phyloP scores from a whole-genome alignment of 2,329 filamentous ascomycete genomes.

The Laburnicola sp. region DNA sequence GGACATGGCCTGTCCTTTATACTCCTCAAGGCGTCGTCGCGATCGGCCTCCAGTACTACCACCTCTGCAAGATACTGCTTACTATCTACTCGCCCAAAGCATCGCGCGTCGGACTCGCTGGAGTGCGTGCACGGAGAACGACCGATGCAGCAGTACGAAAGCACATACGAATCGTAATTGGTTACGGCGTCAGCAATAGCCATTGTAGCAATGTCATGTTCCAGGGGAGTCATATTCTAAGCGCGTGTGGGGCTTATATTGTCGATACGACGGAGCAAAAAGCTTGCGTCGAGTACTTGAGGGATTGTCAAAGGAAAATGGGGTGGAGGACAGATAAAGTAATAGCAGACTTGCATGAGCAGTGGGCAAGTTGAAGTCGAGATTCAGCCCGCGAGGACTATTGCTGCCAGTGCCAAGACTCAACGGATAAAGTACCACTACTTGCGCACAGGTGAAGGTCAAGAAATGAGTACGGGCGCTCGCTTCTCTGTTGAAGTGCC shows the following conservation, averaged over 20 bases:
- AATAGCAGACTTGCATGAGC: constrained; percentile 26
- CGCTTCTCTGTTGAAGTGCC: too few relatives aligned
- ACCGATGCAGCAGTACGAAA: constrained; percentile 32
- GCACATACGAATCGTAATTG: constrained; percentile 35
- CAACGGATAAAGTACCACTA: too few relatives aligned
- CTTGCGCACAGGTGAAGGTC: too few relatives aligned
- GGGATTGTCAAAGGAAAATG: constrained; percentile 25
- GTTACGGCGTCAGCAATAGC: constrained; percentile 32
- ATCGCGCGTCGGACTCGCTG: constrained; percentile 31
- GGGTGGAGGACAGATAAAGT: constrained; percentile 36
- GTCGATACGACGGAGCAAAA: constrained; percentile 29
- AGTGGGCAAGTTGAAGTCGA: constrained; percentile 18
- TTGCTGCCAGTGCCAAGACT: background rate
- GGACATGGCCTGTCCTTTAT: constrained; percentile 28
- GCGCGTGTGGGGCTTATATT: constrained; percentile 35
- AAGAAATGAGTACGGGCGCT: too few relatives aligned
- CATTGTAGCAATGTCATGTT: constrained; percentile 38
- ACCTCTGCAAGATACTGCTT: constrained; percentile 37
- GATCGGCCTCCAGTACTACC: constrained; percentile 36
- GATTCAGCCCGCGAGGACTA: constrained; percentile 17
- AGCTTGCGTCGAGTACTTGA: constrained; percentile 34
- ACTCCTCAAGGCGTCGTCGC: constrained; percentile 31
- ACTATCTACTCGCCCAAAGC: constrained; percentile 35
- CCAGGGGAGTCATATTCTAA: constrained; percentile 35
- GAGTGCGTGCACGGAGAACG: constrained; percentile 28